Evolutionary conservation across 495 filamentous ascomycete genomes (phyloP).

Genomic region (Aspergillus steynii): DNA sequence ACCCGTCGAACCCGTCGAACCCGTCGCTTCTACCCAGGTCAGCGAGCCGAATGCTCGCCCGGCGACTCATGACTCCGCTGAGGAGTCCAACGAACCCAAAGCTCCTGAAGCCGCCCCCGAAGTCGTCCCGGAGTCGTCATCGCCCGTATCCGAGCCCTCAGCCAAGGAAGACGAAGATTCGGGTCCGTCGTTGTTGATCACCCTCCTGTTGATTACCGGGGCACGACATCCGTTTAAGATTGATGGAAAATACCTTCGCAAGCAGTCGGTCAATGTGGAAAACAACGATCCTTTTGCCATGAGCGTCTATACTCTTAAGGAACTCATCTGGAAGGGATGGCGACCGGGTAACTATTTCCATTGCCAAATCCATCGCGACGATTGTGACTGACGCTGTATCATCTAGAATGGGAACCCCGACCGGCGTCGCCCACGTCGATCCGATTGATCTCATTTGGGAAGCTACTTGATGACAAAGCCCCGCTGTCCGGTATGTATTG

Average conservation of each 20-base stretch:
- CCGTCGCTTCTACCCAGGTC: constrained; percentile 20
- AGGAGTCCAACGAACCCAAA: constrained; percentile 39
- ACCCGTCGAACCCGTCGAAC: constrained; percentile 26
- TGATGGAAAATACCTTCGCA: constrained; percentile 79
- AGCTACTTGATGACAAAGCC: constrained; percentile 82
- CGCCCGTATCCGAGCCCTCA: constrained; percentile 38
- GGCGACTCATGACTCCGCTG: constrained; percentile 22
- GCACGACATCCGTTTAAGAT: constrained; percentile 85
- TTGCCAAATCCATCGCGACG: neutral
- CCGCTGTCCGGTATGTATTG: constrained; percentile 64
- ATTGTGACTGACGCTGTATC: constrained; percentile 1
- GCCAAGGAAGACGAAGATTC: constrained; percentile 45
- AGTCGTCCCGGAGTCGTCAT: constrained; percentile 25
- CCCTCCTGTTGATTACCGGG: constrained; percentile 75
- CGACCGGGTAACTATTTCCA: constrained; percentile 57
- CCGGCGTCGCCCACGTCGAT: constrained; percentile 83
- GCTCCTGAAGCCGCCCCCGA: constrained; percentile 20
- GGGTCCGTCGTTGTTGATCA: constrained; percentile 58
- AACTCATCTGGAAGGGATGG: constrained; percentile 90
- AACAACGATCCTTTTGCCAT: constrained; percentile 82
- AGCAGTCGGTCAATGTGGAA: constrained; percentile 72
- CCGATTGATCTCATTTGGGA: constrained; percentile 84
- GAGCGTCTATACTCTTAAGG: constrained; percentile 88
- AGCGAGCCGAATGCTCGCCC: constrained; percentile 19
- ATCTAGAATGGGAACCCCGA: constrained; percentile 78